Evolutionary conservation across 1,139 yeast species (phyloP).

Genomic region (Pichia norvegensis): DNA sequence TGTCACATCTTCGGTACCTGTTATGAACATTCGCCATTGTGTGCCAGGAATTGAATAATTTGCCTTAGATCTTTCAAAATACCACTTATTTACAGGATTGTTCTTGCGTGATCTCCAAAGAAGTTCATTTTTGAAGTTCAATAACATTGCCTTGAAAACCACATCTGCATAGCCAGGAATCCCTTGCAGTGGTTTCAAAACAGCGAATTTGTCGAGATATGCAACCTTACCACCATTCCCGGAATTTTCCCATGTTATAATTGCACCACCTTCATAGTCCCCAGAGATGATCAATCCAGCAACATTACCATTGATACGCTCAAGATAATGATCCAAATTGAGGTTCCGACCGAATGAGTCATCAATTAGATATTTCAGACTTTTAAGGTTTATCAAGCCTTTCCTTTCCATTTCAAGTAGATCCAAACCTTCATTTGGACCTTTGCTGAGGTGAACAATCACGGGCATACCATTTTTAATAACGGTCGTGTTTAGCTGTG

Average conservation of each 20-base stretch:
- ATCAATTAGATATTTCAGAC: conserved; percentile 56
- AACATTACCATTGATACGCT: conserved; percentile 54
- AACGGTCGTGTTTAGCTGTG: conserved; percentile 66
- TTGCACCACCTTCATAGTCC: conserved; percentile 92
- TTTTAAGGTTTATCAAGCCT: conserved; percentile 46
- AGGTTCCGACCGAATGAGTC: conserved; percentile 70
- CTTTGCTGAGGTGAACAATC: conserved; percentile 33
- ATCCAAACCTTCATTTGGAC: conserved; percentile 30
- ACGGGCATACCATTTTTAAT: conserved; percentile 73
- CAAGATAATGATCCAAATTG: conserved; percentile 56
- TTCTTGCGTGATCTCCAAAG: conserved; percentile 82
- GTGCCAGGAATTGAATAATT: conserved; percentile 46
- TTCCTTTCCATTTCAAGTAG: conserved; percentile 38
- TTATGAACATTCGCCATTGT: conserved; percentile 63
- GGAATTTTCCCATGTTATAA: conserved; percentile 53
- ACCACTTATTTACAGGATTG: conserved; percentile 96
- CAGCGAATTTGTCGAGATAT: conserved; percentile 90
- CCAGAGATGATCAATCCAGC: conserved; percentile 83
- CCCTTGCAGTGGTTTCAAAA: conserved; percentile 74
- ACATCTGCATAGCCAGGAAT: conserved; percentile 91
- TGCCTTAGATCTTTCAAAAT: conserved; percentile 84
- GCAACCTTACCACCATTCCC: conserved; percentile 35
- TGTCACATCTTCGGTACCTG: conserved; percentile 38
- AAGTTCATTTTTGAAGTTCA: conserved; percentile 63
- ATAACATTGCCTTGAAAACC: conserved; percentile 70